phyloP scores from a whole-genome alignment of 148 eudicot species.

The Heliamphora exappendiculata region DNA sequence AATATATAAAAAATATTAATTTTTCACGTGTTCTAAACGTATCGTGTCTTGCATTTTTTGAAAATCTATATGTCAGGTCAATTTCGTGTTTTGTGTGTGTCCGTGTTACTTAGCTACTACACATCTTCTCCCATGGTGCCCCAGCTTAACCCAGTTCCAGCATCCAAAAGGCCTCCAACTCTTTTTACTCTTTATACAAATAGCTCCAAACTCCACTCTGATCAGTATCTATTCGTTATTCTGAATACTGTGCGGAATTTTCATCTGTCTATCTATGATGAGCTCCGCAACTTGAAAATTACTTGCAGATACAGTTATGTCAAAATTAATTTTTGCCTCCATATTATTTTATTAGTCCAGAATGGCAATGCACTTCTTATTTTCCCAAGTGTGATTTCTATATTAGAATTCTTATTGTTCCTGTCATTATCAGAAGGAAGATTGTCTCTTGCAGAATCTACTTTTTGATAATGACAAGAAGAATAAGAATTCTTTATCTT shows the following conservation, averaged over 20 bases:
- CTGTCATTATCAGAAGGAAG: neutral
- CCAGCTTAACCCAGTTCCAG: neutral
- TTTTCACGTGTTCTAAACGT: too few species aligned
- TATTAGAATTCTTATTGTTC: neutral
- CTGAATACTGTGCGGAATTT: neutral
- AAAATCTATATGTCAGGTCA: too few species aligned
- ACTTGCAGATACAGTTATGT: neutral
- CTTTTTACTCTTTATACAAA: neutral
- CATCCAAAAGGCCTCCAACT: neutral
- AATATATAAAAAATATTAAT: too few species aligned
- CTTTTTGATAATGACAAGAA: too few species aligned
- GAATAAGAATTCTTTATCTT: too few species aligned
- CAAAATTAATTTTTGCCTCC: neutral
- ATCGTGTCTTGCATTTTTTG: too few species aligned
- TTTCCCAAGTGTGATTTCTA: neutral
- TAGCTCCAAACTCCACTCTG: neutral
- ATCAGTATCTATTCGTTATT: neutral
- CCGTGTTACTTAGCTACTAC: too few species aligned
- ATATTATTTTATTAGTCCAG: neutral
- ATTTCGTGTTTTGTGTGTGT: too few species aligned
- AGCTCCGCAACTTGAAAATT: neutral
- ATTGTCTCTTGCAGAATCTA: too few species aligned
- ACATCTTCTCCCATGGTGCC: neutral
- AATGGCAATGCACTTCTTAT: neutral
- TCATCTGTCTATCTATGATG: neutral